These are phyloP conservation scores for Plasmopara viticola DNA, from an alignment of 352 stramenopile species.

Conservation along the genomic window DNA sequence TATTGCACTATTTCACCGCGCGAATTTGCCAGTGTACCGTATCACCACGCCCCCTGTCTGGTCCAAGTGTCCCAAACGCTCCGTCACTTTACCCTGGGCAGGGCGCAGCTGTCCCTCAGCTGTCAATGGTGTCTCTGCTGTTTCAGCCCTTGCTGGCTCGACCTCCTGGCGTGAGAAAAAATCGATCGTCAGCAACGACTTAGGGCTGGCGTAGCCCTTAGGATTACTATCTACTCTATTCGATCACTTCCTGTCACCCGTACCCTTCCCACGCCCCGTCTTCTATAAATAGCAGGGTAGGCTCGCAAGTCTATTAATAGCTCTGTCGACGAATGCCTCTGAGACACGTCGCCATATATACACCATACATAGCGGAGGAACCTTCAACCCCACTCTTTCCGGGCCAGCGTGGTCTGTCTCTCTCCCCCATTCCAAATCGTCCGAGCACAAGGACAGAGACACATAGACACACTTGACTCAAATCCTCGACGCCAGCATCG, in stretches of 20 bases:
- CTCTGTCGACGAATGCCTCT: constrained; percentile 7
- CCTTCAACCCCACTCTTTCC: constrained; percentile 18
- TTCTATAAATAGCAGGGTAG: not conserved
- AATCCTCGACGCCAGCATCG: constrained; percentile 2
- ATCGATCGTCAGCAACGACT: constrained; percentile 5
- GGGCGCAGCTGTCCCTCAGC: not conserved
- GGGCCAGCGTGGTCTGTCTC: constrained; percentile 6
- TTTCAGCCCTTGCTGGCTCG: not conserved
- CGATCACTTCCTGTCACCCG: not conserved
- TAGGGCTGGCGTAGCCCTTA: not conserved
- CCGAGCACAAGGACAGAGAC: constrained; percentile 5
- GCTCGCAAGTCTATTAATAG: not conserved
- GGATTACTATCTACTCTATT: not conserved
- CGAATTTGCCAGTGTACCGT: not conserved
- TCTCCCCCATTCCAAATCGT: constrained; percentile 21
- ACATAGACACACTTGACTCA: constrained; percentile 15
- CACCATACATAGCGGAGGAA: too few species aligned
- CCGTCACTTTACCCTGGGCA: not conserved
- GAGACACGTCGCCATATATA: constrained; percentile 17
- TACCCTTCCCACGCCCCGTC: not conserved
- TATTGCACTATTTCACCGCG: not conserved
- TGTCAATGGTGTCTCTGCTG: not conserved
- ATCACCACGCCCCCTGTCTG: not conserved
- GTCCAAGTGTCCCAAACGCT: not conserved
- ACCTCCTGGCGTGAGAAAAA: constrained; percentile 12